Evolutionary conservation across 78 protist genomes (phyloP).

Genomic region (Speleostelium caveatum): DNA sequence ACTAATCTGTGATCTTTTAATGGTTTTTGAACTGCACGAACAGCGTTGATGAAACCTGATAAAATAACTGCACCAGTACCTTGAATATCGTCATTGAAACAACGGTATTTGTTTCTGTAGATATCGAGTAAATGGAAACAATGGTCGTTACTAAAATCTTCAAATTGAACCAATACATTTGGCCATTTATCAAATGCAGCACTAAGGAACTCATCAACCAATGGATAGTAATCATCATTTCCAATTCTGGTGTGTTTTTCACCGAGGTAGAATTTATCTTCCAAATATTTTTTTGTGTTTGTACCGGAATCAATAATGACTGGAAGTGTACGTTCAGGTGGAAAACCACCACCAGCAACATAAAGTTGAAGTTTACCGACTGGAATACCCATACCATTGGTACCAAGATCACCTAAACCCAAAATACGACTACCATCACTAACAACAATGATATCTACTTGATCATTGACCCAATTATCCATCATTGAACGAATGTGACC

Average conservation of each 20-base stretch:
- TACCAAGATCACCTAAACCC: conserved; percentile 99
- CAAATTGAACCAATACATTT: conserved; percentile 94
- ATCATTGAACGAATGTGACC: conserved; percentile 84
- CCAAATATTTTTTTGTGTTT: conserved; percentile 85
- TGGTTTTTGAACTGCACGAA: conserved; percentile 62
- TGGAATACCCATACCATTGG: conserved; percentile 97
- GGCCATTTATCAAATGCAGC: conserved; percentile 88
- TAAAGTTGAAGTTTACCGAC: conserved; percentile 97
- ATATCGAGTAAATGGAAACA: conserved; percentile 88
- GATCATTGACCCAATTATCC: conserved; percentile 87
- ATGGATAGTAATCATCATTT: conserved; percentile 85
- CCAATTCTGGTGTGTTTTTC: conserved; percentile 62
- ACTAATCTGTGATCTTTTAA: conserved; percentile 86
- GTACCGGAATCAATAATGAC: conserved; percentile 98
- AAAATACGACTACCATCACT: conserved; percentile 99
- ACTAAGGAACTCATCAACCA: conserved; percentile 93
- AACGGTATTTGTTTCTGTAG: conserved; percentile 82
- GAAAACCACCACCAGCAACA: conserved; percentile 91
- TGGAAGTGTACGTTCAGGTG: conserved; percentile 94
- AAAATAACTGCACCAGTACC: conserved; percentile 96
- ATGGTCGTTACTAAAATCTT: conserved; percentile 93
- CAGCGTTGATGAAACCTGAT: conserved; percentile 90
- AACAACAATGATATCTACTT: conserved; percentile 93
- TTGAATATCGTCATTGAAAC: conserved; percentile 99
- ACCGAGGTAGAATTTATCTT: conserved; percentile 95